phyloP scores from a whole-genome alignment of 73 alveolate species.

The Symbiodinium natans region DNA sequence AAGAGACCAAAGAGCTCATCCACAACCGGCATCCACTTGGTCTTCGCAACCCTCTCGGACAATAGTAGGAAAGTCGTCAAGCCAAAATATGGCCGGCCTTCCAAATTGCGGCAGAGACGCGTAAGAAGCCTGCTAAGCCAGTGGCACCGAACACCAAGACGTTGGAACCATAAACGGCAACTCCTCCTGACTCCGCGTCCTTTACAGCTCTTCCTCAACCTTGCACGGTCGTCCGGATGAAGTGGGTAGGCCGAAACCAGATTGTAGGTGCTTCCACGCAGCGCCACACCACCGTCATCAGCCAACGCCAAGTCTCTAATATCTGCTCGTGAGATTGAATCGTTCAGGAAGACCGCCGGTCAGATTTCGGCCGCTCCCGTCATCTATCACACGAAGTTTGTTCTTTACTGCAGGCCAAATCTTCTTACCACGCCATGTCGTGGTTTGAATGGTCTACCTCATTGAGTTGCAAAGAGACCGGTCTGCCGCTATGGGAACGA shows the following conservation, averaged over 20 bases:
- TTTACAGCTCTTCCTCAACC: neutral
- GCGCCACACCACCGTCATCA: neutral
- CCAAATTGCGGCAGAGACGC: neutral
- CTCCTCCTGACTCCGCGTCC: neutral
- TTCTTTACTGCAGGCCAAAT: neutral
- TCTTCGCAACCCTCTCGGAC: neutral
- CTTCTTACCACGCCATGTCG: neutral
- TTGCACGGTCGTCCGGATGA: neutral
- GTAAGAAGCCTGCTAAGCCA: neutral
- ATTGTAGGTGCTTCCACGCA: neutral
- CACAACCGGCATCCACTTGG: neutral
- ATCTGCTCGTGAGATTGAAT: neutral
- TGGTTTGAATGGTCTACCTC: too few species aligned
- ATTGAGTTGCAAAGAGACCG: too few species aligned
- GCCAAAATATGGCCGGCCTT: neutral
- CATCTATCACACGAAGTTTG: neutral
- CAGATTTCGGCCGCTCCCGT: constrained; percentile 6
- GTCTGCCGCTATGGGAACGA: too few species aligned
- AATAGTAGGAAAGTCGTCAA: neutral
- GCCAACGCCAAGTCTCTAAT: neutral
- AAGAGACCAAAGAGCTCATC: neutral
- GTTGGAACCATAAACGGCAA: neutral
- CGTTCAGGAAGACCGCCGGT: neutral
- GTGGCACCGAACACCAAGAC: neutral
- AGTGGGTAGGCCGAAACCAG: neutral